Evolutionary conservation across 176 grass and related monocot genomes (phyloP), one percentile per base, ranked within the genome.

Genomic region (Eragrostis curvula): DNA sequence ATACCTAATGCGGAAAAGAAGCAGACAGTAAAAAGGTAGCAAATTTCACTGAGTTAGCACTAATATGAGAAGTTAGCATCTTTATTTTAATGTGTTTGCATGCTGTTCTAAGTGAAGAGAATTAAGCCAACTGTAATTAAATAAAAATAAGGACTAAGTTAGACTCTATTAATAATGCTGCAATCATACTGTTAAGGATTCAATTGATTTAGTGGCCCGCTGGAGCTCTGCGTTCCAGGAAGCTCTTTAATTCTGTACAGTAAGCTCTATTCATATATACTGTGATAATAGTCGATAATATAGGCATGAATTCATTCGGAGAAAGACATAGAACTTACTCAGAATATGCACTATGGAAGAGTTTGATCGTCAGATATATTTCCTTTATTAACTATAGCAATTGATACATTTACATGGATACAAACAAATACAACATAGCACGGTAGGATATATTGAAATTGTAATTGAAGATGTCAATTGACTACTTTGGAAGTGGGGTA

Each of bases 401-500:
- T 21, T 25, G 18, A 23, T 51, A 83, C 65, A 47, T 27, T 20
- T 7, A 16, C 18, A 16, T 51, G 56, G 36, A 30, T 47, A 43
- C 29, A 44, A 81, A 53, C 13, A 66, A 70, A 85, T 66, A 79
- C 12, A 70, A 39, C 71, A 73, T 58, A 29, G 44, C 66, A 70
- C 44, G 53, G 47, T 12, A 24, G 36, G 5, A 39, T 39, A 58
- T 47, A 51, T 71, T 56, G 11, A 65, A 77, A 75, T 74, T 63
- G 68, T 7, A 81, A 65, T 27, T 21, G 15, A 69, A 71, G 12
- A 60, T 79, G 60, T 59, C 24, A 64, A 70, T 44, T 46, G 58
- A 40, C 66, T 83, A 87, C 12, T 84, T 92, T 48, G 75, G 79
- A 59, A 72, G 80, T 48, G 87, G 88, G 71, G 90, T 97, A 49